Conservation (phyloP, 2,329 filamentous ascomycete genomes). For the Alternaria panax region DNA sequence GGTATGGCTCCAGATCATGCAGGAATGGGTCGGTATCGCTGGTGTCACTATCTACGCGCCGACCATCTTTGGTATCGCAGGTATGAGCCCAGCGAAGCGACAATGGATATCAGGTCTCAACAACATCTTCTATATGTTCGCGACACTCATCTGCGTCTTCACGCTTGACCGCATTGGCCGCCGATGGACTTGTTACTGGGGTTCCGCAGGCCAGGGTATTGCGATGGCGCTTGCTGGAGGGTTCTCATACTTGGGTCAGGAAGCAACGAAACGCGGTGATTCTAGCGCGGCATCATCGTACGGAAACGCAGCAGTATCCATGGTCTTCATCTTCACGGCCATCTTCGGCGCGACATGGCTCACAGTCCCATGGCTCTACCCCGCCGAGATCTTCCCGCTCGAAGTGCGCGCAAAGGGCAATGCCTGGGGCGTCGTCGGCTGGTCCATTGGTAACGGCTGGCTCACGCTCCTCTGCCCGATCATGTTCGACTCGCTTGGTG, state of each 20-base stretch:
- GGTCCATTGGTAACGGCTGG: constrained; percentile 79
- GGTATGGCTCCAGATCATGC: constrained; percentile 75
- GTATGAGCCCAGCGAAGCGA: constrained; percentile 61
- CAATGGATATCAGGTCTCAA: constrained; percentile 55
- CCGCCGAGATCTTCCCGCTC: constrained; percentile 76
- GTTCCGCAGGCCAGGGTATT: constrained; percentile 68
- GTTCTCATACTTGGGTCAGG: constrained; percentile 64
- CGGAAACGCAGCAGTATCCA: constrained; percentile 71
- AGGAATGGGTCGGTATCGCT: constrained; percentile 65
- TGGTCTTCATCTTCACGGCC: constrained; percentile 74
- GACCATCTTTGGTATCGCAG: constrained; percentile 72
- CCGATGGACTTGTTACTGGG: constrained; percentile 74
- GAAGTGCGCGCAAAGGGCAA: constrained; percentile 76
- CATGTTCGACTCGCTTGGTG: constrained; percentile 66
- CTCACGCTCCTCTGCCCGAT: constrained; percentile 53
- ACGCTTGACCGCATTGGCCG: constrained; percentile 73
- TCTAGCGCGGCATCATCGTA: constrained; percentile 58
- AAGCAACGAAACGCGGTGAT: constrained; percentile 57
- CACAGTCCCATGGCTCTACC: constrained; percentile 66
- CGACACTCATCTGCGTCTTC: constrained; percentile 73
- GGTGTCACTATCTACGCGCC: constrained; percentile 65
- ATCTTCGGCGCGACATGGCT: constrained; percentile 71
- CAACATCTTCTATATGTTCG: constrained; percentile 67
- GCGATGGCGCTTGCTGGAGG: constrained; percentile 73
- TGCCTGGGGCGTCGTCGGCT: constrained; percentile 77